Evolutionary conservation across 2,329 filamentous ascomycete genomes (phyloP).

Genomic region (Aquanectria penicillioides): DNA sequence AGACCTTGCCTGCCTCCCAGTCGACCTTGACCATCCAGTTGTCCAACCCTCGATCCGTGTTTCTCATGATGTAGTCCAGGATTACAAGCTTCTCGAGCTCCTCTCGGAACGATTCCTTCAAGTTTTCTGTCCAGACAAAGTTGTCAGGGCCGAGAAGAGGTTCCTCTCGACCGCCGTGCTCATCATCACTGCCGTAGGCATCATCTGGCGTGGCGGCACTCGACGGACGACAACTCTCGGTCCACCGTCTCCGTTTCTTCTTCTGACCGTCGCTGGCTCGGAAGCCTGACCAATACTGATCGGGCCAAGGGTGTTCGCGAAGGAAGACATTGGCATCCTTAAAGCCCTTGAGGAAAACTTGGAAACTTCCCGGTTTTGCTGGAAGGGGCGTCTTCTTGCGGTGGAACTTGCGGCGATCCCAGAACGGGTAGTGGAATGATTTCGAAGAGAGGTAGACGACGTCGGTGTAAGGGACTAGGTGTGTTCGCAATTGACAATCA

Average conservation of each 20-base stretch:
- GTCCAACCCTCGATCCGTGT: slow-evolving; percentile 94
- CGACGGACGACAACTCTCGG: slow-evolving; percentile 80
- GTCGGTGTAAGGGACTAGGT: slow-evolving; percentile 96
- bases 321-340: slow-evolving; percentile 97
- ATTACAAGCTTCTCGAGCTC: slow-evolving; percentile 97
- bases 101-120: slow-evolving; percentile 94
- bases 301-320: slow-evolving; percentile 95
- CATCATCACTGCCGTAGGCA: slow-evolving; percentile 72
- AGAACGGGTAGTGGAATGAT: slow-evolving; percentile 98
- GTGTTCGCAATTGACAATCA: slow-evolving; percentile 87
- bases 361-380: slow-evolving; percentile 93
- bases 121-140: slow-evolving; percentile 86
- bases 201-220: slow-evolving; percentile 63
- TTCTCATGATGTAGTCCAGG: slow-evolving; percentile 98
- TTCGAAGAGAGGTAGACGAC: slow-evolving; percentile 95
- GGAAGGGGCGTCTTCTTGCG: slow-evolving; percentile 88
- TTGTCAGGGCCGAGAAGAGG: slow-evolving; percentile 62
- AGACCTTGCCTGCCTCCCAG: slow-evolving; percentile 82
- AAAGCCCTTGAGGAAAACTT: slow-evolving; percentile 96
- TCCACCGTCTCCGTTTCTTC: slow-evolving; percentile 72
- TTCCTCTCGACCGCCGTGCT: slow-evolving; percentile 58
- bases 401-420: slow-evolving; percentile 90
- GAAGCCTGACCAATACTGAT: slow-evolving; percentile 80
- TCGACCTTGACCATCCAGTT: slow-evolving; percentile 99
- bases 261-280: slow-evolving; percentile 73